Evolutionary conservation across 2,329 filamentous ascomycete species (phyloP).

Genomic region (Cercospora sp.): DNA sequence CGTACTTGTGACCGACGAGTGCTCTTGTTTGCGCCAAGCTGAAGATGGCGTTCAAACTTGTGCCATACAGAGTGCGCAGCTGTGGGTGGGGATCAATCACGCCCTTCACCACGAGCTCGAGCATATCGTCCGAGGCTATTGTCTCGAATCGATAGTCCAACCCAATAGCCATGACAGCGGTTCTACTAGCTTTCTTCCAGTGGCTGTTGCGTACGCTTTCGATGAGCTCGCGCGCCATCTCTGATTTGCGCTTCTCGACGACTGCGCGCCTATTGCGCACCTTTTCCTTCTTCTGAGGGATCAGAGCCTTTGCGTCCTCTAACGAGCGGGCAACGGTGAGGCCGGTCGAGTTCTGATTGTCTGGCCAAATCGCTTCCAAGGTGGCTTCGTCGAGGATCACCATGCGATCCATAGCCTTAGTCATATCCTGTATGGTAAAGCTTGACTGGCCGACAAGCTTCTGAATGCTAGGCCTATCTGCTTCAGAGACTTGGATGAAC

Average conservation of each 20-base stretch:
- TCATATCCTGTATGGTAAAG: slow-evolving; percentile 88
- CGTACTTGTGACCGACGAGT: slow-evolving; percentile 80
- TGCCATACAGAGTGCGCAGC: slow-evolving; percentile 76
- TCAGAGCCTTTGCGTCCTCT: slow-evolving; percentile 60
- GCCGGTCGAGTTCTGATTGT: slow-evolving; percentile 35
- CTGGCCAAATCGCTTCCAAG: slow-evolving; percentile 70
- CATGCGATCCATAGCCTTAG: slow-evolving; percentile 81
- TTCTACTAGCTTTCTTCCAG: slow-evolving; percentile 93
- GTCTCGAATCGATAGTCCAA: slow-evolving; percentile 89
- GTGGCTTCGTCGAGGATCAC: slow-evolving; percentile 73
- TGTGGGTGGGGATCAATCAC: slow-evolving; percentile 89
- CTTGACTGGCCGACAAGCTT: slow-evolving; percentile 78
- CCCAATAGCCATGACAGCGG: slow-evolving; percentile 86
- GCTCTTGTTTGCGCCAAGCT: slow-evolving; percentile 85
- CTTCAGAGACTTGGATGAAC: slow-evolving; percentile 84
- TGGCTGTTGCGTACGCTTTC: slow-evolving; percentile 76
- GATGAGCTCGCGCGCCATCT: slow-evolving; percentile 78
- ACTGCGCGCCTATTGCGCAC: slow-evolving; percentile 72
- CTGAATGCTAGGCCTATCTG: slow-evolving; percentile 94
- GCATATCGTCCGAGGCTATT: slow-evolving; percentile 76
- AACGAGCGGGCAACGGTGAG: slow-evolving; percentile 37
- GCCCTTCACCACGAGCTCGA: slow-evolving; percentile 78
- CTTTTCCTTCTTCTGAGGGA: slow-evolving; percentile 68
- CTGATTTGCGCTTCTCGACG: slow-evolving; percentile 81
- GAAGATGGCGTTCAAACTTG: slow-evolving; percentile 73